Base-by-base conservation (phyloP, 371 early-diverging fungal genomes). In the Umbelopsis sp. region DNA sequence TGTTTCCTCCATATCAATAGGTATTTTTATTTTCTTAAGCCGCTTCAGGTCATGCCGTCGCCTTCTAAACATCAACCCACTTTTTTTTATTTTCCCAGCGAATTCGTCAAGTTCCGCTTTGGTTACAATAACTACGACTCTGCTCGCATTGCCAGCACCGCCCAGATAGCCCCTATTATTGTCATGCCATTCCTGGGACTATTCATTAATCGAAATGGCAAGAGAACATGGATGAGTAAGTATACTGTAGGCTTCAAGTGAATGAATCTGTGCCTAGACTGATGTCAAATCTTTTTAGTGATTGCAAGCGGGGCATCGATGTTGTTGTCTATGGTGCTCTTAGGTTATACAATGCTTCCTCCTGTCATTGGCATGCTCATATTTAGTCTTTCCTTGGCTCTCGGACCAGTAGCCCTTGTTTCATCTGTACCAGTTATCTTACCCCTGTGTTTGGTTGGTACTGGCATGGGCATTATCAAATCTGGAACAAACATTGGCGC, bases 1-100 rank as follows among this genome's bases (percentile, higher is more conserved):
- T 87, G 86, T 69, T 92, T 91, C 70, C 70, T 92, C 45, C 91
- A 91, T 69, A 89, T 92, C 66, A 87, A 89, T 66, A 83, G 83
- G 83, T 83, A 18, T 14, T 9, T 22, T 12, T 20, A 35, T n/a
- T 11, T 52, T 20, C 22, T 16, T 35, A 62, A 29, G 3, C 2
- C 12, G 41, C 12, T 7, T 41, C 1, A 12, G 5, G 2, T 12
- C 12, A 12, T 41, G 1, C 41, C 41, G 41, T 12, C 41, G 41
- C 41, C 41, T 41, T 41, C 41, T 41, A 41, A 41, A 12, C 41
- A 44, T 50, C 62, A 45, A 44, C 22, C 48, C 25, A 50, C 12
- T 8, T 44, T 64, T 68, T 62, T 51, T 63, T 37, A 22, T 50
- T 44, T 70, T 65, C 67, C 18, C 57, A 89, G 88, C 68, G 90